Evolutionary conservation across 2,329 filamentous ascomycete genomes (phyloP), one percentile per base, ranked within the genome.

Genomic region (Chaetomium globosum): DNA sequence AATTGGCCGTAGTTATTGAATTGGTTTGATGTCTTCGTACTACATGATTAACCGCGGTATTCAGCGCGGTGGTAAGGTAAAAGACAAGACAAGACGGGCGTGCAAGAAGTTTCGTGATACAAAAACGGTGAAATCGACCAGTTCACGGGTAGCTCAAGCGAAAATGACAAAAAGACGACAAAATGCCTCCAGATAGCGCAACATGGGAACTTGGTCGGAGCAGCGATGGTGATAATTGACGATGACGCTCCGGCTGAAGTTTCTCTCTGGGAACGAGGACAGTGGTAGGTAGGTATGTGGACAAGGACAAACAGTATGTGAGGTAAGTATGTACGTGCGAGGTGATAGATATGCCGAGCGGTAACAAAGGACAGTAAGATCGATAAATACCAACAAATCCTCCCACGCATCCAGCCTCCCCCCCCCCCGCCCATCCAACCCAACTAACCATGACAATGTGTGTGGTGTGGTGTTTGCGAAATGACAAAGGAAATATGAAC

Each of bases 401-500:
- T 39, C 53, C 31, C 26, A 12, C 31, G 23, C 53, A 21, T 26
- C 33, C 31, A 16, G 9, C 12, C 33, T 21, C n/a, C 21, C 53
- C 31, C 10, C n/a, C n/a, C 9, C 31, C 10, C 53, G 26, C 13
- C 39, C 16, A 43, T n/a, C 23, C 28, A 26, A 28, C 39, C 56
- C 39, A 58, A 28, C 56, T 10, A 57, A 57, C 33, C 43, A 46
- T 43, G 23, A 58, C 56, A 26, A 48, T 31, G 19, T 58, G 56
- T 57, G 33, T 55, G 30, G 52, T 55, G 36, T 48, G 39, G 30
- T 16, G 12, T 33, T n/a, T 33, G 39, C n/a, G 23, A 16, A 30
- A 58, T 16, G 26, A 58, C 39, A 60, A 60, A 60, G 39, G 28
- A 52, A 60, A 51, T 51, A 39, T 19, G 21, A 58, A 33, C 48